Evolutionary conservation across 2,329 filamentous ascomycete species (phyloP).

Genomic region (Pochonia chlamydosporia): DNA sequence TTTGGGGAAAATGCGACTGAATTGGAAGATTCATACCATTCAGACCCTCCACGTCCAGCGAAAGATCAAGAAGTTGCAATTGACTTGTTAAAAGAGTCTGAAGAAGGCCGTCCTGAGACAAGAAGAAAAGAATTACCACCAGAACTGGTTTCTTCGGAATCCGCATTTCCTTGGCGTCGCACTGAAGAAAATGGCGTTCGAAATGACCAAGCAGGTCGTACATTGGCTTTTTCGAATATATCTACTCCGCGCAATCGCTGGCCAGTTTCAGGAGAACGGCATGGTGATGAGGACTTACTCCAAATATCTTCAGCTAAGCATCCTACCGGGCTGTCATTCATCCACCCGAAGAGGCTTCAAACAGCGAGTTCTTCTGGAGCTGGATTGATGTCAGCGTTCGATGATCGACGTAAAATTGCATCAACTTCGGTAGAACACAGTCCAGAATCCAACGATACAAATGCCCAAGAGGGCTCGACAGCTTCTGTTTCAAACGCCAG

Average conservation of each 20-base stretch:
- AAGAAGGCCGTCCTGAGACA: background rate
- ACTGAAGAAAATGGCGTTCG: background rate
- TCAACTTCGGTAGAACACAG: background rate
- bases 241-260: no score
- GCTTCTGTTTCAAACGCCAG: background rate
- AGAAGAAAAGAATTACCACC: background rate
- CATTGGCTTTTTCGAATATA: no score
- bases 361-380: background rate
- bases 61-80: background rate
- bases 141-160: no score
- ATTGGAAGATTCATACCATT: background rate
- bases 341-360: background rate
- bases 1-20: constrained; percentile 35
- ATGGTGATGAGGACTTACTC: no score
- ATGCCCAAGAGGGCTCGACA: background rate
- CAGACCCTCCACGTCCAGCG: background rate
- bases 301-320: background rate
- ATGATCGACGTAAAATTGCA: constrained; percentile 14
- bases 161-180: background rate
- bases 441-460: background rate
- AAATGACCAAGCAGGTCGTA: no score
- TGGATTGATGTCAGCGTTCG: constrained; percentile 11
- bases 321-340: background rate
- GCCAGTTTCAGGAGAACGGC: no score
- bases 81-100: background rate